Evolutionary conservation across 2,329 filamentous ascomycete genomes (phyloP).

Genomic region (Phaeosphaeria sp.): DNA sequence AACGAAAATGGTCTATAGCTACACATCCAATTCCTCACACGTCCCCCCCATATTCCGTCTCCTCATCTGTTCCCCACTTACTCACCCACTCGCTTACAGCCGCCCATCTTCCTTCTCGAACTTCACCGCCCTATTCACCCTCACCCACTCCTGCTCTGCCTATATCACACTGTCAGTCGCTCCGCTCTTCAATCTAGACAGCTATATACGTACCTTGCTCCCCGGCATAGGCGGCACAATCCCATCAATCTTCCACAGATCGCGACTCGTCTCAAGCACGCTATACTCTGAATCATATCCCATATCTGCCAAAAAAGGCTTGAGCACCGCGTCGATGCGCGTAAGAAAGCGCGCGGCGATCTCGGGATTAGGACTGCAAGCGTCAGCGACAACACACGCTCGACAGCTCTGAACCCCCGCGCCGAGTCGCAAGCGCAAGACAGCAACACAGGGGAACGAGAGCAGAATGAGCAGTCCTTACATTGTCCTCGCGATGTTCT

Average conservation of each 20-base stretch:
- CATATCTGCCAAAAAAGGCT: slow-evolving; percentile 50
- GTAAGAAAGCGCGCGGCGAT: slow-evolving; percentile 18
- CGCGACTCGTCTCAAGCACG: slow-evolving; percentile 51
- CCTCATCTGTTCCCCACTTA: not conserved
- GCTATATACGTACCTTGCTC: slow-evolving; percentile 26
- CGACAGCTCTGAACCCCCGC: too few species aligned
- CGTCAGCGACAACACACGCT: too few species aligned
- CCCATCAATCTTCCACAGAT: slow-evolving; percentile 55
- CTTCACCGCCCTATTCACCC: slow-evolving; percentile 23
- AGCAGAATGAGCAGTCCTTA: slow-evolving; percentile 1
- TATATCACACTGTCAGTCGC: not conserved
- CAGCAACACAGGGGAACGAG: not conserved
- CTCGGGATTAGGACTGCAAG: slow-evolving; percentile 7
- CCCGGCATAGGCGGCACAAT: slow-evolving; percentile 44
- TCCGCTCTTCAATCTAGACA: not conserved
- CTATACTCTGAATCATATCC: slow-evolving; percentile 56
- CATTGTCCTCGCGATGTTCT: slow-evolving; percentile 41
- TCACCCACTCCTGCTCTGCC: slow-evolving; percentile 45
- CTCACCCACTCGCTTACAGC: slow-evolving; percentile 13
- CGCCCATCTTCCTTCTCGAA: slow-evolving; percentile 28
- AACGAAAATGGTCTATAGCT: too few species aligned
- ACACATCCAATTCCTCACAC: too few species aligned
- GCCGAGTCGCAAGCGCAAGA: too few species aligned
- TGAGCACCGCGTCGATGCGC: slow-evolving; percentile 43
- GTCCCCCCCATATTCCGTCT: not conserved